Evolutionary conservation across 768 basidiomycete species (phyloP).

Genomic region (Termitomyces sp.): DNA sequence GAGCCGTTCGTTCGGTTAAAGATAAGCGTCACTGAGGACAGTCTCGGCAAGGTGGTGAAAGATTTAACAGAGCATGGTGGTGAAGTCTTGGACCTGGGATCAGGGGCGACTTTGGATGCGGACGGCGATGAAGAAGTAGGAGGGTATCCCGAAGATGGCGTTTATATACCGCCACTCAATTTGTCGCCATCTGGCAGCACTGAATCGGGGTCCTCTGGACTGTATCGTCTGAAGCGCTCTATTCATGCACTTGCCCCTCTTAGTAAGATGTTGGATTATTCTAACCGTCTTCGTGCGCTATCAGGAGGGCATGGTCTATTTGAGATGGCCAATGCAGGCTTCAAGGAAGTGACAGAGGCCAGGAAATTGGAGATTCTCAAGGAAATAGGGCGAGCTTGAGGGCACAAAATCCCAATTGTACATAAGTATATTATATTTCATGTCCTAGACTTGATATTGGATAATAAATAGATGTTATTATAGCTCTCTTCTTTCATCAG

Average conservation of each 20-base stretch:
- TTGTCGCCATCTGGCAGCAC: slow-evolving; percentile 63
- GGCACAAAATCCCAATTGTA: not conserved
- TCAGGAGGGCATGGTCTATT: slow-evolving; percentile 81
- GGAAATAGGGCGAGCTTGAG: slow-evolving; percentile 72
- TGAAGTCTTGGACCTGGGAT: slow-evolving; percentile 67
- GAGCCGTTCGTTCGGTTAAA: slow-evolving; percentile 76
- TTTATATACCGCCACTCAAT: slow-evolving; percentile 73
- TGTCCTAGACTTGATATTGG: not conserved
- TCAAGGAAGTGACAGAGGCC: slow-evolving; percentile 55
- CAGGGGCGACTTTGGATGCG: slow-evolving; percentile 28
- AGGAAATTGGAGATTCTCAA: slow-evolving; percentile 68
- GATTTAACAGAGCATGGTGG: slow-evolving; percentile 82
- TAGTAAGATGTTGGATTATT: slow-evolving; percentile 79
- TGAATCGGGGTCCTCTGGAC: slow-evolving; percentile 20
- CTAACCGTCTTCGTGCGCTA: slow-evolving; percentile 69
- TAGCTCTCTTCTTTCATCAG: slow-evolving; percentile 68
- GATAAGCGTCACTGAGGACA: slow-evolving; percentile 59
- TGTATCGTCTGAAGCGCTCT: slow-evolving; percentile 51
- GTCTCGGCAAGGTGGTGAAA: slow-evolving; percentile 72
- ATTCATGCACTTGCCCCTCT: slow-evolving; percentile 71
- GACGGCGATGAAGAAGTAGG: slow-evolving; percentile 32
- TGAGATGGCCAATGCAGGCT: slow-evolving; percentile 77
- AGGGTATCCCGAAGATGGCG: slow-evolving; percentile 52
- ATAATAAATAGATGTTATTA: slow-evolving; percentile 21
- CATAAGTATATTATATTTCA: not conserved